A percentile compares a stretch with the other conserved stretches of the same genome.
Conservation (phyloP, 1,284 basidiomycete species). For the Phylloboletellus chloephorus region DNA sequence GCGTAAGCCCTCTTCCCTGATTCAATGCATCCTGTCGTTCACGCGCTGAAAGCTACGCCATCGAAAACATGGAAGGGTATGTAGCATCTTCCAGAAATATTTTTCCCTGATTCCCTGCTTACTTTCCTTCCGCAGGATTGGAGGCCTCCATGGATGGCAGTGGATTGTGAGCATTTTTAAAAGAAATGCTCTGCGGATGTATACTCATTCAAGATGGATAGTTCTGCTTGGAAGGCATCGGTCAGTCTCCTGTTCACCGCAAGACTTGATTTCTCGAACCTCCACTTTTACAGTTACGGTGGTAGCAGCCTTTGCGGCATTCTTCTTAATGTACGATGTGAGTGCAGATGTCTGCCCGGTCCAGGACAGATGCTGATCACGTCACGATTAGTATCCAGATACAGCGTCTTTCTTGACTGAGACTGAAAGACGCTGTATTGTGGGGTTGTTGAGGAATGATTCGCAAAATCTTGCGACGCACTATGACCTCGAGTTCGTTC, state of each 20-base stretch:
- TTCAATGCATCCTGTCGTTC: neutral
- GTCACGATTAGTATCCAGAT: slow-evolving; percentile 37
- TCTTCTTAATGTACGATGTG: slow-evolving; percentile 44
- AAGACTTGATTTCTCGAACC: neutral
- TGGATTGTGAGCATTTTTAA: slow-evolving; percentile 43
- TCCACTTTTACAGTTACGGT: slow-evolving; percentile 29
- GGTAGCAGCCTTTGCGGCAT: slow-evolving; percentile 34
- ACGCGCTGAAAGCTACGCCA: slow-evolving; percentile 16
- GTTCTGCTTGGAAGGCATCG: slow-evolving; percentile 33
- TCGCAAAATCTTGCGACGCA: slow-evolving; percentile 30
- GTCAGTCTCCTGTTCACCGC: slow-evolving; percentile 8
- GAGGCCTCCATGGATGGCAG: slow-evolving; percentile 38
- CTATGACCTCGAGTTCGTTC: slow-evolving; percentile 35
- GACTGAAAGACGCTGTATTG: slow-evolving; percentile 32
- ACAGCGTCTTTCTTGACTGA: slow-evolving; percentile 43
- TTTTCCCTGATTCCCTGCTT: neutral
- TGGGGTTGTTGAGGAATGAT: slow-evolving; percentile 39
- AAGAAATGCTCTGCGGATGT: neutral
- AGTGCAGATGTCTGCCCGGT: slow-evolving; percentile 6
- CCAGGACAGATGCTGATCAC: slow-evolving; percentile 1
- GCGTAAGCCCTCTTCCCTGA: slow-evolving; percentile 12
- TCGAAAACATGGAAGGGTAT: slow-evolving; percentile 30
- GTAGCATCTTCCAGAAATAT: neutral
- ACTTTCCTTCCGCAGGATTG: slow-evolving; percentile 16
- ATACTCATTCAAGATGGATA: slow-evolving; percentile 11